Evolutionary conservation across 257 asterid genomes (phyloP).

Genomic region (Ligustrum vulgare): DNA sequence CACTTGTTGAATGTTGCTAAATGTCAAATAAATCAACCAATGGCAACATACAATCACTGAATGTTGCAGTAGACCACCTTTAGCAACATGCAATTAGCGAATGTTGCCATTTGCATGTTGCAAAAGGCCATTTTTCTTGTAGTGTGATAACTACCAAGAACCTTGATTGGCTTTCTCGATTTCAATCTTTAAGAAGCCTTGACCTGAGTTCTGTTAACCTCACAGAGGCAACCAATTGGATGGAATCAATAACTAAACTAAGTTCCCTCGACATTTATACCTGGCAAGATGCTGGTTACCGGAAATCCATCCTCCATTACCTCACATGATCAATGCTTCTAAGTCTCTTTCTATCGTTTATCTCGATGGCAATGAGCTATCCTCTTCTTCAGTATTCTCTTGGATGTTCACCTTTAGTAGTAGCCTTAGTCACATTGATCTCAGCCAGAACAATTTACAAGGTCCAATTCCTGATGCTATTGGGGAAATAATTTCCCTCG

Average conservation of each 20-base stretch:
- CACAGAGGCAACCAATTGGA: constrained; percentile 17
- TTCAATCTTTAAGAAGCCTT: constrained; percentile 16
- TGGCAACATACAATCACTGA: too few species aligned
- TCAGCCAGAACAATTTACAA: background rate
- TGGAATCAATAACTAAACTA: constrained; percentile 12
- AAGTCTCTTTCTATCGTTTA: constrained; percentile 17
- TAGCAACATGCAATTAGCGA: too few species aligned
- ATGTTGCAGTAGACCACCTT: too few species aligned
- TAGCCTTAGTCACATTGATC: background rate
- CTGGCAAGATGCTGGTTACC: background rate
- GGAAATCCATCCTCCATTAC: background rate
- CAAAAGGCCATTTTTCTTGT: too few species aligned
- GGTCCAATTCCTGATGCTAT: constrained; percentile 6
- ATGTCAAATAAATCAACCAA: too few species aligned
- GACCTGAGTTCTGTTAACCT: constrained; percentile 10
- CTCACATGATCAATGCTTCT: background rate
- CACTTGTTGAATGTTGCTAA: too few species aligned
- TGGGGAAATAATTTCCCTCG: too few species aligned
- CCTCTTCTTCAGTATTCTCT: background rate
- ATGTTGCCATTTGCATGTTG: too few species aligned
- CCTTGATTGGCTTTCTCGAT: constrained; percentile 22
- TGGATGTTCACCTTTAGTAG: constrained; percentile 21
- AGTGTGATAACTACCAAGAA: background rate
- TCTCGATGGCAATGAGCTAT: background rate
- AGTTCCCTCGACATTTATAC: background rate